phyloP scores from a whole-genome alignment of 768 basidiomycete species.

The Mycena maculata region DNA sequence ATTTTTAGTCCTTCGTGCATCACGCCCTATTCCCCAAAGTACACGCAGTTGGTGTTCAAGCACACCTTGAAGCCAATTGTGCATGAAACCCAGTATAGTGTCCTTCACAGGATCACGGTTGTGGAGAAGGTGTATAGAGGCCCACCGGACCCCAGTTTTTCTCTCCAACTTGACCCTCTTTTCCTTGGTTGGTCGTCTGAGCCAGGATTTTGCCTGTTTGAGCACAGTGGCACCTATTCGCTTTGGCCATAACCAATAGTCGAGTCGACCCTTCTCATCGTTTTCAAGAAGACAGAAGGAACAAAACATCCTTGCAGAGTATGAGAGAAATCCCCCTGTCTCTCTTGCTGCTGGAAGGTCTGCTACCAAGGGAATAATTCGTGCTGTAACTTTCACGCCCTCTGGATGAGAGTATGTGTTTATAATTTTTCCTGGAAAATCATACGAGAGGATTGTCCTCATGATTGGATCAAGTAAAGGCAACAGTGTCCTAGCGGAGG shows the following conservation, averaged over 20 bases:
- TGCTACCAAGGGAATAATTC: constrained; percentile 33
- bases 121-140: constrained; percentile 30
- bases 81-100: constrained; percentile 23
- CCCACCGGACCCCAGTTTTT: constrained; percentile 33
- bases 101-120: constrained; percentile 36
- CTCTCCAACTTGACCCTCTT: constrained; percentile 5
- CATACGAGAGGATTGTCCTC: constrained; percentile 17
- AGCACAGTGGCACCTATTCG: constrained; percentile 25
- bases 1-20: constrained; percentile 19
- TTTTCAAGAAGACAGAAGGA: constrained; percentile 30
- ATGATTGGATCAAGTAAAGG: constrained; percentile 27
- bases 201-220: constrained; percentile 30
- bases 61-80: constrained; percentile 15
- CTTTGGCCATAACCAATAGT: constrained; percentile 28
- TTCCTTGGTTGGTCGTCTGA: constrained; percentile 20
- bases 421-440: constrained; percentile 23
- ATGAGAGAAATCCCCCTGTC: constrained; percentile 31
- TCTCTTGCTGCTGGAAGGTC: constrained; percentile 35
- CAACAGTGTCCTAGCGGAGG: constrained; percentile 23
- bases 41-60: constrained; percentile 17
- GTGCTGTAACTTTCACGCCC: constrained; percentile 26
- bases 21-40: constrained; percentile 28
- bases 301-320: constrained; percentile 34
- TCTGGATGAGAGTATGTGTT: constrained; percentile 30
- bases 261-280: constrained; percentile 28